Evolutionary conservation across 176 grass and related monocot genomes (phyloP).

Genomic region (Musa schizocarpa): DNA sequence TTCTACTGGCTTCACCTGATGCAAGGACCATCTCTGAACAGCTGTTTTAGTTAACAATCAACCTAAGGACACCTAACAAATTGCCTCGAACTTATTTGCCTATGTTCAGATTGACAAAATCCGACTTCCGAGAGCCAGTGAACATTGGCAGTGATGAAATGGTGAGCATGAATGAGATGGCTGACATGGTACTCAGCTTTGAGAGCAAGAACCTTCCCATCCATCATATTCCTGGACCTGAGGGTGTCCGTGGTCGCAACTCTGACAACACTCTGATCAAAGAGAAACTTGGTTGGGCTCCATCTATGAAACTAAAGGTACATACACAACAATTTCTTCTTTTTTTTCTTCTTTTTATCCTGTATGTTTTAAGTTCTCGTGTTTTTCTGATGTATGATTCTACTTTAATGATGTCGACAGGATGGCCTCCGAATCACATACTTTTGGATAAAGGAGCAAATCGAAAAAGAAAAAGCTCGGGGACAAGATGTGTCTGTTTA

Average conservation of each 20-base stretch:
- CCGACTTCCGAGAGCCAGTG: slow-evolving; percentile 14
- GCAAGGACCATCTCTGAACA: not conserved
- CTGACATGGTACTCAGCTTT: slow-evolving; percentile 18
- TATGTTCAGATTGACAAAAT: slow-evolving; percentile 13
- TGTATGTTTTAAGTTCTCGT: not conserved
- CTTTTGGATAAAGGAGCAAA: slow-evolving; percentile 19
- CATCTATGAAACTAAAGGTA: slow-evolving; percentile 17
- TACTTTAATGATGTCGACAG: not conserved
- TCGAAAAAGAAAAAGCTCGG: slow-evolving; percentile 10
- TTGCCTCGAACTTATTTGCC: not conserved
- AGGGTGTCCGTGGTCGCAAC: slow-evolving; percentile 20
- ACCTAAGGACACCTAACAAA: too few species aligned
- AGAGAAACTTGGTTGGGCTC: slow-evolving; percentile 21
- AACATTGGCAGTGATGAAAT: slow-evolving; percentile 26
- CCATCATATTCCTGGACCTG: slow-evolving; percentile 21
- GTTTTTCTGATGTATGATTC: not conserved
- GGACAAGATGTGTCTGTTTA: slow-evolving; percentile 10
- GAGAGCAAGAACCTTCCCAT: slow-evolving; percentile 15
- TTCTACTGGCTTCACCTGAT: not conserved
- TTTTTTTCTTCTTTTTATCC: too few species aligned
- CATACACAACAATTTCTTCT: too few species aligned
- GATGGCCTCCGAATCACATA: slow-evolving; percentile 16
- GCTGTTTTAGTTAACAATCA: not conserved
- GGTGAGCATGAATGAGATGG: slow-evolving; percentile 27
- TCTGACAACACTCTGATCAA: slow-evolving; percentile 19